A percentile compares a stretch with the other conserved stretches of the same genome.
phyloP scores from a whole-genome alignment of 2,329 filamentous ascomycete genomes.

The Cytospora leucostoma region DNA sequence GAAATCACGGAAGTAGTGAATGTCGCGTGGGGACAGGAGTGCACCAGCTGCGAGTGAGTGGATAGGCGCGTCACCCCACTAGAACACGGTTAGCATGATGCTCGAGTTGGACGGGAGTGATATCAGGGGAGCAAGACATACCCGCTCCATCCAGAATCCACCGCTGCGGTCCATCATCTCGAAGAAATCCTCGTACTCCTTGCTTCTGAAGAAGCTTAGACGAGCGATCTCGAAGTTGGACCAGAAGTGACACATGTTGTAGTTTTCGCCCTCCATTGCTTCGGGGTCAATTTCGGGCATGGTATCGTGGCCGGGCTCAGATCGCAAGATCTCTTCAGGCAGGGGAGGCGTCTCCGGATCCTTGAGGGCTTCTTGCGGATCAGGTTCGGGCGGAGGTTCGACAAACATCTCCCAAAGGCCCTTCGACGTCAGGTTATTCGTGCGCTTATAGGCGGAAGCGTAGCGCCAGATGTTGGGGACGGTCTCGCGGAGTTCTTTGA shows the following conservation, averaged over 20 bases:
- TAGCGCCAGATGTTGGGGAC: slow-evolving; percentile 99
- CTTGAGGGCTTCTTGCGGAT: slow-evolving; percentile 55
- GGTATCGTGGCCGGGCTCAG: slow-evolving; percentile 69
- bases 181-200: slow-evolving; percentile 97
- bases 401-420: slow-evolving; percentile 99
- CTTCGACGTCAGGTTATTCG: slow-evolving; percentile 85
- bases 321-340: slow-evolving; percentile 78
- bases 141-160: slow-evolving; percentile 98
- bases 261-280: slow-evolving; percentile 94
- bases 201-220: slow-evolving; percentile 94
- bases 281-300: slow-evolving; percentile 86
- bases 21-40: slow-evolving; percentile 76
- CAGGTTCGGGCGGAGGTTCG: slow-evolving; percentile 68
- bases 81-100: slow-evolving; percentile 38
- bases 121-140: slow-evolving; percentile 45
- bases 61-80: slow-evolving; percentile 99
- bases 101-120: slow-evolving; percentile 1
- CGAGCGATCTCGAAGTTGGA: slow-evolving; percentile 98
- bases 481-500: slow-evolving; percentile 96
- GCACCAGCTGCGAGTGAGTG: slow-evolving; percentile 94
- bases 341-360: slow-evolving; percentile 68
- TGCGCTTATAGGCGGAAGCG: slow-evolving; percentile 94
- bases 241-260: slow-evolving; percentile 99
- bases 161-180: slow-evolving; percentile 98
- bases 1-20: slow-evolving; percentile 99